A percentile compares a stretch with the other conserved stretches of the same genome.
These are phyloP conservation scores for Elsinoe australis DNA, from an alignment of 2,329 filamentous ascomycete species.

Conservation along the genomic window DNA sequence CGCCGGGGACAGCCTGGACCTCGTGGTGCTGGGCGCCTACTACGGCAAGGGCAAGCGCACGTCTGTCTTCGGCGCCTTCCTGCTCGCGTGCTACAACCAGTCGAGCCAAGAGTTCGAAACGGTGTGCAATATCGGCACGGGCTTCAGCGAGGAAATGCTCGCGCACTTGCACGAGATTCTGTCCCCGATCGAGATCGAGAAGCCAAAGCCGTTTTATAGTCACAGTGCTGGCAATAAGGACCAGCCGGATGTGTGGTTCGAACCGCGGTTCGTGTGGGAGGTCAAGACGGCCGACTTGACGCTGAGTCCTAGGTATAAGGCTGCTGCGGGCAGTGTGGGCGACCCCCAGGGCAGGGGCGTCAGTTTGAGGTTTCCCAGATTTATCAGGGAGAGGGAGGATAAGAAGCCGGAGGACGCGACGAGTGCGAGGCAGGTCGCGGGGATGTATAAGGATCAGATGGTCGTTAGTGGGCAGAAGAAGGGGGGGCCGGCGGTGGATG, in stretches of 20 bases:
- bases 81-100: conserved; percentile 87
- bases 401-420: conserved; percentile 94
- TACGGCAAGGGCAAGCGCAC: conserved; percentile 92
- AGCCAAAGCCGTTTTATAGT: conserved; percentile 86
- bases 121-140: conserved; percentile 96
- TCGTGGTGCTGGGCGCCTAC: conserved; percentile 93
- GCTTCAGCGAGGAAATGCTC: conserved; percentile 91
- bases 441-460: conserved; percentile 97
- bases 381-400: conserved; percentile 85
- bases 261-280: conserved; percentile 91
- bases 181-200: conserved; percentile 71
- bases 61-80: conserved; percentile 89
- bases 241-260: conserved; percentile 97
- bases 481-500: conserved; percentile 78
- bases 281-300: conserved; percentile 95
- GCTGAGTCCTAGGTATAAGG: conserved; percentile 84
- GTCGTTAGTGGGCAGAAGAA: conserved; percentile 79
- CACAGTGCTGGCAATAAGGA: conserved; percentile 80
- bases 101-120: conserved; percentile 78
- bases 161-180: conserved; percentile 74
- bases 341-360: conserved; percentile 66
- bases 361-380: conserved; percentile 82
- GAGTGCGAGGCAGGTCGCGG: conserved; percentile 73
- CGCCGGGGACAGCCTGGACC: conserved; percentile 88
- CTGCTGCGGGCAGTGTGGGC: conserved; percentile 50